Evolutionary conservation across 441 rosid genomes (phyloP).

Genomic region (Metrosideros polymorpha): DNA sequence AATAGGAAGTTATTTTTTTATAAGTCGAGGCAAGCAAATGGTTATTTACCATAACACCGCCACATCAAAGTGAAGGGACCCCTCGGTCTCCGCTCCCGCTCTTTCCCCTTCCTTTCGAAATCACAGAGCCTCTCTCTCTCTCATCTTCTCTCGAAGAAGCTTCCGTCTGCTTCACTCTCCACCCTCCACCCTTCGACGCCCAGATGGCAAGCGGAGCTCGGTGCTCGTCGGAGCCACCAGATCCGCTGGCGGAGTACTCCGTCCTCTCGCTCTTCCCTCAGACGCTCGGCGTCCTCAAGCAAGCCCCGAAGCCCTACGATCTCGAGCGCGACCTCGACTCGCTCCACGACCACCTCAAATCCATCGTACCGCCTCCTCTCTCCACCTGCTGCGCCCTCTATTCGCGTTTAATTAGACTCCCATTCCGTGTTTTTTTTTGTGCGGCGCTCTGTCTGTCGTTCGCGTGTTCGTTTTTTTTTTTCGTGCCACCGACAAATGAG

Average conservation of each 20-base stretch:
- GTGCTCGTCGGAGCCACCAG: slow-evolving; percentile 11
- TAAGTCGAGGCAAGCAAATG: not conserved
- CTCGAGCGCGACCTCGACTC: slow-evolving; percentile 23
- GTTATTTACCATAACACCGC: too few relatives aligned
- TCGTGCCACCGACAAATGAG: not conserved
- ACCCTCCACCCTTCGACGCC: not conserved
- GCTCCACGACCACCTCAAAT: slow-evolving; percentile 41
- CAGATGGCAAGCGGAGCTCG: not conserved
- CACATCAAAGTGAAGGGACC: too few relatives aligned
- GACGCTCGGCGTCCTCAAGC: slow-evolving; percentile 33
- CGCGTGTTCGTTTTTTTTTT: not conserved
- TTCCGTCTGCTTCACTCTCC: not conserved
- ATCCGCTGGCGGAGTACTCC: slow-evolving; percentile 39
- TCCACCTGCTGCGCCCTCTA: not conserved
- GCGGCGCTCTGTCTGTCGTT: not conserved
- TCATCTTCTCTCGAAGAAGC: not conserved
- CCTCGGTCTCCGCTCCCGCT: not conserved
- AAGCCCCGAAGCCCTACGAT: slow-evolving; percentile 13
- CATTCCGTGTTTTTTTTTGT: not conserved
- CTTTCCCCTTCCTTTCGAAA: not conserved
- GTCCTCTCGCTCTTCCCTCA: slow-evolving; percentile 55
- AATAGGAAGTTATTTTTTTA: not conserved
- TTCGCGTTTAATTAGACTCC: not conserved
- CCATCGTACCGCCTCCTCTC: slow-evolving; percentile 28
- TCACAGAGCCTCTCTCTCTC: not conserved